Conservation (phyloP, 306 rosid species). For the Cicer yamashitae region DNA sequence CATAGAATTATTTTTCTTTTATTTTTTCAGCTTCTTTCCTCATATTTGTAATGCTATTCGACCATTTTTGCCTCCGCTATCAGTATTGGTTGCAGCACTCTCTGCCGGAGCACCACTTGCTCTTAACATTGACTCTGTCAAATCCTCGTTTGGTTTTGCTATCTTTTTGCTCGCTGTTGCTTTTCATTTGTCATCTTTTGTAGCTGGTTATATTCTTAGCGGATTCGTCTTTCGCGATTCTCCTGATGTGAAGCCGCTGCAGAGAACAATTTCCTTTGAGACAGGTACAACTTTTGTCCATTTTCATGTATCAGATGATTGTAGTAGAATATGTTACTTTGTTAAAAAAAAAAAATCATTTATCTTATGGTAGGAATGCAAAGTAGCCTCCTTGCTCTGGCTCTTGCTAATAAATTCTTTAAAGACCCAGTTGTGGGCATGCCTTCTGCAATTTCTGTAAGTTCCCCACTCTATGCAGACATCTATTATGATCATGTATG, state of each 20-base stretch:
- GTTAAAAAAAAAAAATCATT: background rate
- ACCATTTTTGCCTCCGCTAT: constrained; percentile 80
- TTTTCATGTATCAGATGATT: constrained; percentile 2
- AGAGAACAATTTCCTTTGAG: constrained; percentile 86
- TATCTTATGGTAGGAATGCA: constrained; percentile 78
- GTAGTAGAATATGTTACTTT: constrained; percentile 2
- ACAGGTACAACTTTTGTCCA: constrained; percentile 60
- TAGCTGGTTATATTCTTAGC: constrained; percentile 68
- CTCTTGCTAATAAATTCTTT: constrained; percentile 92
- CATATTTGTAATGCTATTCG: constrained; percentile 64
- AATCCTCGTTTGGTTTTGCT: constrained; percentile 73
- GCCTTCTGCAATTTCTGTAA: constrained; percentile 94
- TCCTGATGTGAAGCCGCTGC: constrained; percentile 69
- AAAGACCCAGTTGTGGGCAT: constrained; percentile 83
- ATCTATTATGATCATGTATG: background rate
- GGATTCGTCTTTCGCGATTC: constrained; percentile 63
- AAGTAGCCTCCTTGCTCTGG: constrained; percentile 96
- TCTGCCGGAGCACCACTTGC: constrained; percentile 96
- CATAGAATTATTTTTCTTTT: constrained; percentile 4
- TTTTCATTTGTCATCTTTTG: constrained; percentile 72
- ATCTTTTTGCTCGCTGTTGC: constrained; percentile 65
- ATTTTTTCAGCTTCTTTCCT: constrained; percentile 71
- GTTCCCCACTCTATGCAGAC: constrained; percentile 41
- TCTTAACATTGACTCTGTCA: constrained; percentile 65
- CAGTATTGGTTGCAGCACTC: constrained; percentile 75